A percentile compares a stretch with the other conserved stretches of the same genome.
Evolutionary conservation across 2,329 filamentous ascomycete species (phyloP).

Genomic region (Byssochlamys sp.): DNA sequence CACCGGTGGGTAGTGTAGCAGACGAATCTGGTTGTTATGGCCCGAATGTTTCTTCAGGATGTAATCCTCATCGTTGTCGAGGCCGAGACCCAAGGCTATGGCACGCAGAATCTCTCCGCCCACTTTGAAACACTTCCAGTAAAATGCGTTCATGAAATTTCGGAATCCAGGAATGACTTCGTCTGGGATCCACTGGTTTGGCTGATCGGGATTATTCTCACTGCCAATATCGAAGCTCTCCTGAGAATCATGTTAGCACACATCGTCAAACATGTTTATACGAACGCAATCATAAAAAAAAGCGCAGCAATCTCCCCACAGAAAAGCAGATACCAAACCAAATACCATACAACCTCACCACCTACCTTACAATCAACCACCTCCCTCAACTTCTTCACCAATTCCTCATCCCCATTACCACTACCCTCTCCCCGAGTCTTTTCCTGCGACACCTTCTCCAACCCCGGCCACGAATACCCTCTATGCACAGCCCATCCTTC

Average conservation of each 20-base stretch:
- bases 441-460: conserved; percentile 45
- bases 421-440: conserved; percentile 25
- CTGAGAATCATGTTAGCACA: conserved; percentile 16
- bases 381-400: conserved; percentile 33
- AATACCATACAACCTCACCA: neutral
- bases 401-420: conserved; percentile 29
- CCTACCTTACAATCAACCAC: conserved; percentile 45
- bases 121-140: conserved; percentile 38
- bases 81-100: conserved; percentile 40
- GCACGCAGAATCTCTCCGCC: conserved; percentile 37
- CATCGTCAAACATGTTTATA: no score
- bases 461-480: conserved; percentile 48
- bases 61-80: conserved; percentile 35
- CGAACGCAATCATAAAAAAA: neutral
- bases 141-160: conserved; percentile 41
- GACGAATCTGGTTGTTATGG: conserved; percentile 50
- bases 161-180: conserved; percentile 39
- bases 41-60: conserved; percentile 44
- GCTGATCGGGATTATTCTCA: conserved; percentile 35
- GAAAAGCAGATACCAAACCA: no score
- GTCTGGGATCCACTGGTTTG: conserved; percentile 43
- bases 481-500: conserved; percentile 42
- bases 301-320: neutral
- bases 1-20: conserved; percentile 51
- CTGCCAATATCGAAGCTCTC: conserved; percentile 47